Evolutionary conservation across 306 rosid genomes (phyloP).

Genomic region (Luffa acutangula): DNA sequence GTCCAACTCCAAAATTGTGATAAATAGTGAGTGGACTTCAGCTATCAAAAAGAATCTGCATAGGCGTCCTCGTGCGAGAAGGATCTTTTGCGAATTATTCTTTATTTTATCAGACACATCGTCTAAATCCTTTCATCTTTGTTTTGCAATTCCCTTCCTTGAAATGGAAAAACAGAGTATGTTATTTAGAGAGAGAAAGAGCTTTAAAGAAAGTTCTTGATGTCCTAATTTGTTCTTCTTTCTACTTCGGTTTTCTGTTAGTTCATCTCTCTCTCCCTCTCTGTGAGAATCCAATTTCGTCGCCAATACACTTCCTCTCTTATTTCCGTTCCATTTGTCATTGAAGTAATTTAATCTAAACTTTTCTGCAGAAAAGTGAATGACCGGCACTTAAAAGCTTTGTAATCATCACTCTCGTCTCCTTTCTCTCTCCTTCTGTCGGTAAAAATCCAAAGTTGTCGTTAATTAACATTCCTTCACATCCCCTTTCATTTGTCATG

Average conservation of each 20-base stretch:
- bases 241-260: background rate
- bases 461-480: background rate
- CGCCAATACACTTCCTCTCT: background rate
- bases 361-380: background rate
- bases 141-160: background rate
- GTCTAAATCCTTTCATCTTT: background rate
- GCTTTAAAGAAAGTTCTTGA: background rate
- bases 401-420: background rate
- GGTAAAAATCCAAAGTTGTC: background rate
- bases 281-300: background rate
- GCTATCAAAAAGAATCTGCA: background rate
- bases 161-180: background rate
- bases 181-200: background rate
- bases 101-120: background rate
- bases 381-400: background rate
- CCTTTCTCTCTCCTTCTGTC: background rate
- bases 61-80: background rate
- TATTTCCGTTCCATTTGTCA: background rate
- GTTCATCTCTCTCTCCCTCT: background rate
- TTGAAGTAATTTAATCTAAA: background rate
- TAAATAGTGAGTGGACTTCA: background rate
- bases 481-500: background rate
- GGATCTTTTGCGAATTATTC: background rate
- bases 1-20: background rate
- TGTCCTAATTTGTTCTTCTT: background rate